Percentiles rank a stretch among this genome's conserved stretches.
phyloP scores from a whole-genome alignment of 2,329 filamentous ascomycete genomes.

The Neonectria ditissima region DNA sequence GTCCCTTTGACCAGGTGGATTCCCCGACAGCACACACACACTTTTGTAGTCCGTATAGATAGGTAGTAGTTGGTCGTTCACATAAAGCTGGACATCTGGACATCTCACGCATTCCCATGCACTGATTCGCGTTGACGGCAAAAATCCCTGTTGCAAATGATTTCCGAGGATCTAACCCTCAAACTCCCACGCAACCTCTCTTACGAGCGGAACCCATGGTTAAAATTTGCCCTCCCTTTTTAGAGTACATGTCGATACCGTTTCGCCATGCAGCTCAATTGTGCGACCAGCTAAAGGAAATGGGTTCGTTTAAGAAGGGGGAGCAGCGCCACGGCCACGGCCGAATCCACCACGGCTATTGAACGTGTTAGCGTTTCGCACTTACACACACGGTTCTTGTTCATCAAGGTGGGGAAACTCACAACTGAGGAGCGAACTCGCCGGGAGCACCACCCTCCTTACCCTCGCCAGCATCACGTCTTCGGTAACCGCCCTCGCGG shows the following conservation, averaged over 20 bases:
- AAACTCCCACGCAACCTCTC: constrained; percentile 59
- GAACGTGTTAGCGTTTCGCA: constrained; percentile 50
- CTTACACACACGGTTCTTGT: constrained; percentile 3
- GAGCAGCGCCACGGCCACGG: constrained; percentile 85
- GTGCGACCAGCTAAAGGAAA: constrained; percentile 56
- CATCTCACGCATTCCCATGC: constrained; percentile 46
- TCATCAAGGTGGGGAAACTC: constrained; percentile 54
- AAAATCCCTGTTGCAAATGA: constrained; percentile 61
- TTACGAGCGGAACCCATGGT: constrained; percentile 56
- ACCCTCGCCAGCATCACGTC: constrained; percentile 85
- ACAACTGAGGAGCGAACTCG: constrained; percentile 93
- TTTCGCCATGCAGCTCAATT: constrained; percentile 58
- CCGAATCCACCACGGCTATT: constrained; percentile 85
- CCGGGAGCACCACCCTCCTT: constrained; percentile 94
- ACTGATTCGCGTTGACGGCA: constrained; percentile 52
- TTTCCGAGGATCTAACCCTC: constrained; percentile 62
- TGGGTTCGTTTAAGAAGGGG: constrained; percentile 69
- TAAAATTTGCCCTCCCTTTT: constrained; percentile 57
- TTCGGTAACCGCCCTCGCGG: constrained; percentile 91
- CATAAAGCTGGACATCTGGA: constrained; percentile 40
- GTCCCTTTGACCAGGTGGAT: not conserved
- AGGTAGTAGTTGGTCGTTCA: constrained; percentile 33
- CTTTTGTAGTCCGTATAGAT: constrained; percentile 24
- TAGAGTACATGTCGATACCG: constrained; percentile 62
- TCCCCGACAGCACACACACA: not conserved